These are phyloP conservation scores for Golubevia sp. DNA, from an alignment of 1,284 basidiomycete species.

Conservation along the genomic window DNA sequence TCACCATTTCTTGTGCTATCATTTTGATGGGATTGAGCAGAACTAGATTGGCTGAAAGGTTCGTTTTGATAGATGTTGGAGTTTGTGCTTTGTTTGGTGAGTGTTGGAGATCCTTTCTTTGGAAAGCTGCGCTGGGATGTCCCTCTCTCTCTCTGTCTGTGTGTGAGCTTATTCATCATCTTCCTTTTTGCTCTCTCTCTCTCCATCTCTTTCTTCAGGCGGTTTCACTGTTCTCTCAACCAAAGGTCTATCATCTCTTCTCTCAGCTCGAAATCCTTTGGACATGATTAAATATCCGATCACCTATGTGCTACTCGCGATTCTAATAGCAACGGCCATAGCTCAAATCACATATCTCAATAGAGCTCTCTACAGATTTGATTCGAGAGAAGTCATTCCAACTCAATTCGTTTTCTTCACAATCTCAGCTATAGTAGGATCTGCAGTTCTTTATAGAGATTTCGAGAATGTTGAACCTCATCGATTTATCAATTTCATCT, in stretches of 20 bases:
- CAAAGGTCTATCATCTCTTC: slow-evolving; percentile 84
- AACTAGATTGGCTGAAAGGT: slow-evolving; percentile 71
- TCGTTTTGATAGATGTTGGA: slow-evolving; percentile 84
- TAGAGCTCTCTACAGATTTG: slow-evolving; percentile 63
- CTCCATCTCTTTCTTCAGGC: slow-evolving; percentile 68
- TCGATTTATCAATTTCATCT: slow-evolving; percentile 81
- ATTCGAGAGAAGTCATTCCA: slow-evolving; percentile 68
- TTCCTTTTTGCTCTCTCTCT: too few species aligned
- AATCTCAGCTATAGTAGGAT: slow-evolving; percentile 82
- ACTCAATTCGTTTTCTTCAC: slow-evolving; percentile 85
- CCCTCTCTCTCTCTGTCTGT: background rate
- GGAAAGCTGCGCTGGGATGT: slow-evolving; percentile 3
- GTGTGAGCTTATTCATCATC: too few species aligned
- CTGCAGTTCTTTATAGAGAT: slow-evolving; percentile 90
- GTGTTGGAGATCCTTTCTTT: slow-evolving; percentile 21
- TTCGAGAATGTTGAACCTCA: slow-evolving; percentile 70
- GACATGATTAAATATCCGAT: slow-evolving; percentile 43
- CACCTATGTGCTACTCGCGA: slow-evolving; percentile 64
- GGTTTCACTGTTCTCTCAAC: slow-evolving; percentile 94
- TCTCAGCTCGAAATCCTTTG: slow-evolving; percentile 30
- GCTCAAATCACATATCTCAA: slow-evolving; percentile 91
- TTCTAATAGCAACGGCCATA: slow-evolving; percentile 78
- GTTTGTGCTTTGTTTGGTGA: slow-evolving; percentile 82
- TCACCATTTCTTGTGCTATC: slow-evolving; percentile 18
- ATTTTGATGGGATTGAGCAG: slow-evolving; percentile 55